Evolutionary conservation across 495 filamentous ascomycete species (phyloP).

Genomic region (Hapsidospora chrysogenum): DNA sequence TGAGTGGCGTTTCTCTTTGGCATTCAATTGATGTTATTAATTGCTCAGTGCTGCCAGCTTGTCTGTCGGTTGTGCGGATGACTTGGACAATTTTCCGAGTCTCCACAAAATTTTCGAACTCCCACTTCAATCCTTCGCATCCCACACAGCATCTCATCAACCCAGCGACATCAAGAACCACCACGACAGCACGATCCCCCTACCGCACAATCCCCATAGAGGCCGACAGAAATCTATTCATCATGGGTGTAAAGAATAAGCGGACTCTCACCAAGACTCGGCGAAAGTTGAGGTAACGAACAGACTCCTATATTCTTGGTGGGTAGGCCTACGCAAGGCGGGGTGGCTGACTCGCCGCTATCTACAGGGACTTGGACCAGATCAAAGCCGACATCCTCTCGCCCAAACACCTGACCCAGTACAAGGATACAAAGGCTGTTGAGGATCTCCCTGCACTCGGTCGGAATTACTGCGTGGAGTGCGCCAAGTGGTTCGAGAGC

Average conservation of each 20-base stretch:
- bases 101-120: too few species aligned
- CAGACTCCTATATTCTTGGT: background rate
- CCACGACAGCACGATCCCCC: too few species aligned
- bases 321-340: background rate
- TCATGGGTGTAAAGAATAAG: slow-evolving; percentile 37
- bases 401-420: slow-evolving; percentile 58
- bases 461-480: slow-evolving; percentile 76
- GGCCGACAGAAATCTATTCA: too few species aligned
- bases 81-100: too few species aligned
- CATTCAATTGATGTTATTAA: too few species aligned
- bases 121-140: too few species aligned
- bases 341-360: slow-evolving; percentile 3
- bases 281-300: slow-evolving; percentile 29
- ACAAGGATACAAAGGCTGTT: slow-evolving; percentile 58
- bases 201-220: too few species aligned
- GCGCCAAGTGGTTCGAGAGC: slow-evolving; percentile 89
- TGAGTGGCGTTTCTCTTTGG: too few species aligned
- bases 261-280: slow-evolving; percentile 44
- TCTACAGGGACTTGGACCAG: slow-evolving; percentile 67
- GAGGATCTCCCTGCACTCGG: slow-evolving; percentile 83
- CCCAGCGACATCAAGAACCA: too few species aligned
- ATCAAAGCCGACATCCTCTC: slow-evolving; percentile 62
- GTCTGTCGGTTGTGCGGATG: too few species aligned
- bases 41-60: too few species aligned
- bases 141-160: too few species aligned